Conservation (phyloP, 2,329 filamentous ascomycete species). For the Emericellopsis atlantica region DNA sequence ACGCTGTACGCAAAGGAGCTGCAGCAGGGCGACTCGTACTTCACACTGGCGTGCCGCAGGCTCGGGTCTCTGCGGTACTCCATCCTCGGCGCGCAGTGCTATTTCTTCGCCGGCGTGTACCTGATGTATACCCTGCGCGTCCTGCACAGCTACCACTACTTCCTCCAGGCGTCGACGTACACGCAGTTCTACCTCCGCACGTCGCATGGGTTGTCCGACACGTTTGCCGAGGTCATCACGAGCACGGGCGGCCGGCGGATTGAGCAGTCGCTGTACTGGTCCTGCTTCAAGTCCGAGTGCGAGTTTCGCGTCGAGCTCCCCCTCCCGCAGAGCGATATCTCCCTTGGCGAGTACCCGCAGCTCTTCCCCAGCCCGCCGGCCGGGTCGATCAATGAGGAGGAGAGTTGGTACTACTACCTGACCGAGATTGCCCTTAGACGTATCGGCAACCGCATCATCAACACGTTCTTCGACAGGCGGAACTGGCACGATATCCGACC, state of each 20-base stretch:
- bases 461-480: constrained; percentile 8
- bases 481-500: constrained; percentile 5
- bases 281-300: constrained; percentile 28
- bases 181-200: constrained; percentile 20
- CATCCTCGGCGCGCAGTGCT: constrained; percentile 21
- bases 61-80: constrained; percentile 11
- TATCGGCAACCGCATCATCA: constrained; percentile 26
- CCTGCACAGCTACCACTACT: constrained; percentile 22
- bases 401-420: constrained; percentile 30
- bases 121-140: constrained; percentile 25
- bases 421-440: constrained; percentile 27
- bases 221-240: constrained; percentile 1
- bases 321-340: constrained; percentile 20
- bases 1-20: constrained; percentile 6
- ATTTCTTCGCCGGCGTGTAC: constrained; percentile 23
- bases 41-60: constrained; percentile 11
- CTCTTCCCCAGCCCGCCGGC: constrained; percentile 13
- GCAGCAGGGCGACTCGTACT: constrained; percentile 10
- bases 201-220: constrained; percentile 6
- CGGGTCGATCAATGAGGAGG: constrained; percentile 11
- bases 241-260: constrained; percentile 12
- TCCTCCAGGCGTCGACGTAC: constrained; percentile 13
- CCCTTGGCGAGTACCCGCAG: constrained; percentile 18
- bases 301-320: constrained; percentile 25
- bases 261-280: constrained; percentile 28